A percentile compares a stretch with the other conserved stretches of the same genome.
Conservation (phyloP, 169 alveolate species). For the Ichthyophthirius multifiliis region DNA sequence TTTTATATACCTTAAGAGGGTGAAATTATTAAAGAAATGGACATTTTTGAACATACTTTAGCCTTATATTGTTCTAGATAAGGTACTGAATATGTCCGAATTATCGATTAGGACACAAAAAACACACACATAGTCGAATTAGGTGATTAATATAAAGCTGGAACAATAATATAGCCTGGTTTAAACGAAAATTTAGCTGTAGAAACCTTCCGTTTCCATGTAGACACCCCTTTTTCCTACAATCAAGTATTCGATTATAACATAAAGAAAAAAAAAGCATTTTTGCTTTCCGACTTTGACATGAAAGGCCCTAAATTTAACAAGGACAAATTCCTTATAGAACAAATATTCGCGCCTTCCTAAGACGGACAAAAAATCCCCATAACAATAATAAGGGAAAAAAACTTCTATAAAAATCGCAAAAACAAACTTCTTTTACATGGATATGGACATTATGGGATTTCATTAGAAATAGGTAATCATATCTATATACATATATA, state of each 20-base stretch:
- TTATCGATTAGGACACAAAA: conserved; percentile 35
- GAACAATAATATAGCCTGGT: conserved; percentile 54
- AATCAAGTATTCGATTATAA: conserved; percentile 43
- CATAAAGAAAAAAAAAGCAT: conserved; percentile 15
- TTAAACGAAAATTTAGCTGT: conserved; percentile 47
- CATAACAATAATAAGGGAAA: conserved; percentile 49
- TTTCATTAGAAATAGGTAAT: conserved; percentile 38
- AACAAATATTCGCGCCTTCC: conserved; percentile 47
- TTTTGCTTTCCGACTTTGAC: conserved; percentile 23
- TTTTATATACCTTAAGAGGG: conserved; percentile 45
- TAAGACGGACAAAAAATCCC: conserved; percentile 69
- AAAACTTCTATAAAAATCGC: conserved; percentile 46
- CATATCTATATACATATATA: not conserved
- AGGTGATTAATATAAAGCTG: conserved; percentile 32
- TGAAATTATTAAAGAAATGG: conserved; percentile 62
- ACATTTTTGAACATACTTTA: conserved; percentile 55
- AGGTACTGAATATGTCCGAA: conserved; percentile 43
- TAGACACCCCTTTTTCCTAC: conserved; percentile 55
- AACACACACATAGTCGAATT: conserved; percentile 9
- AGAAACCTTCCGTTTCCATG: conserved; percentile 37
- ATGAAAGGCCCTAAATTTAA: conserved; percentile 48
- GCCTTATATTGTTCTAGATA: conserved; percentile 53
- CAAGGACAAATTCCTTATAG: conserved; percentile 31
- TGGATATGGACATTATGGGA: conserved; percentile 82
- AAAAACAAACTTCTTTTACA: conserved; percentile 50